Evolutionary conservation across 2,329 filamentous ascomycete species (phyloP).

Genomic region (Hypoxylon sp.): DNA sequence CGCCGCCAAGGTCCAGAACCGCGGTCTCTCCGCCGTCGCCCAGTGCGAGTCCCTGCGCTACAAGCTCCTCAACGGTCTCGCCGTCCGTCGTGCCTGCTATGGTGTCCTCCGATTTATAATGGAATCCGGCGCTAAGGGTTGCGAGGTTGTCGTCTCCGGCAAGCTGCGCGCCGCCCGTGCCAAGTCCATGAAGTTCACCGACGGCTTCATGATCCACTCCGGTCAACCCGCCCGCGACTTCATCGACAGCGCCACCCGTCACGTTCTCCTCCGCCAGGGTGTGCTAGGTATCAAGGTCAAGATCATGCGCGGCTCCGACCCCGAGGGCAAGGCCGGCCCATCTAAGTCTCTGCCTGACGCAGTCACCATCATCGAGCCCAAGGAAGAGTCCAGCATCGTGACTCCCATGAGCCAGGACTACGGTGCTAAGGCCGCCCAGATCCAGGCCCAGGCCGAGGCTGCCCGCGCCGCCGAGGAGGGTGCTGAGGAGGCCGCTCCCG

Average conservation of each 20-base stretch:
- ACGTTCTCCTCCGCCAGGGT: constrained; percentile 99
- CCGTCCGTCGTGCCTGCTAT: constrained; percentile 98
- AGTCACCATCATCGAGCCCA: constrained; percentile 99
- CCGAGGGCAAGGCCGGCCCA: constrained; percentile 98
- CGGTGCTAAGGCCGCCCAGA: constrained; percentile 85
- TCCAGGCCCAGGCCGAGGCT: constrained; percentile 76
- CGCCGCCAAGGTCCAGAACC: constrained; percentile 99
- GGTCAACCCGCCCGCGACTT: constrained; percentile 99
- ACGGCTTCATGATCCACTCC: constrained; percentile 99
- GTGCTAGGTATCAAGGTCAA: constrained; percentile 99
- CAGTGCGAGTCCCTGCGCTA: constrained; percentile 99
- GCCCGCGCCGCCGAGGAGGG: constrained; percentile 68
- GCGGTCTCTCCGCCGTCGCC: constrained; percentile 98
- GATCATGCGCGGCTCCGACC: constrained; percentile 99
- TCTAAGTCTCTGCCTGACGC: constrained; percentile 98
- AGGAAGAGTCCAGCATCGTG: constrained; percentile 96
- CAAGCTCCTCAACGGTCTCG: constrained; percentile 99
- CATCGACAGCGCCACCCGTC: constrained; percentile 97
- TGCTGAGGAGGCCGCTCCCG: constrained; percentile 66
- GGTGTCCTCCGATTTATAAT: constrained; percentile 99
- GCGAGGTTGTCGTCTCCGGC: constrained; percentile 98
- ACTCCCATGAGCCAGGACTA: constrained; percentile 99
- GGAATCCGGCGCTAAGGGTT: constrained; percentile 99
- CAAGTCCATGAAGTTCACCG: constrained; percentile 99
- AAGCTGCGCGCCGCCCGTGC: constrained; percentile 99